Evolutionary conservation across 2,329 filamentous ascomycete species (phyloP).

Genomic region (Aschersonia sp.): DNA sequence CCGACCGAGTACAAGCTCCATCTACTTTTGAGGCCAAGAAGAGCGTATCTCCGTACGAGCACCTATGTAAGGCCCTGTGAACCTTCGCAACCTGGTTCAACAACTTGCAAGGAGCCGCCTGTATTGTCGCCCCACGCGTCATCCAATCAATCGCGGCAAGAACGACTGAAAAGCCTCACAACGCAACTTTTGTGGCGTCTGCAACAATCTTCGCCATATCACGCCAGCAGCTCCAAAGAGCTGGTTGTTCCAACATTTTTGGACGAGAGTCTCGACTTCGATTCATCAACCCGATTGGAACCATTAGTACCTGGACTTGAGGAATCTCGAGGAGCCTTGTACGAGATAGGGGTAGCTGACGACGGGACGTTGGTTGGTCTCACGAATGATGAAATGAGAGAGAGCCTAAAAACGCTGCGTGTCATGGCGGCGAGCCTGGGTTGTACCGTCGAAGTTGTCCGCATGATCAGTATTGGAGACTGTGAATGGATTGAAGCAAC

Average conservation of each 20-base stretch:
- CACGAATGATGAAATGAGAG: slow-evolving; percentile 79
- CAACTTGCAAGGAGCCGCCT: slow-evolving; percentile 6
- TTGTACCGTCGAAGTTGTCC: slow-evolving; percentile 67
- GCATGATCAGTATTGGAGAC: slow-evolving; percentile 70
- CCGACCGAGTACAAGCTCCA: slow-evolving; percentile 96
- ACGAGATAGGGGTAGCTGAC: slow-evolving; percentile 93
- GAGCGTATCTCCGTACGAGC: slow-evolving; percentile 57
- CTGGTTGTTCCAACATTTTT: slow-evolving; percentile 63
- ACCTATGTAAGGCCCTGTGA: slow-evolving; percentile 25
- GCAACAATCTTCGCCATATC: slow-evolving; percentile 87
- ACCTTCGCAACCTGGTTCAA: slow-evolving; percentile 1
- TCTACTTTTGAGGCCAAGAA: slow-evolving; percentile 63
- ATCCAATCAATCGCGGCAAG: slow-evolving; percentile 59
- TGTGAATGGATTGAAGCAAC: slow-evolving; percentile 55
- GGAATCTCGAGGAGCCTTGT: slow-evolving; percentile 82
- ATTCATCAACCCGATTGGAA: slow-evolving; percentile 30
- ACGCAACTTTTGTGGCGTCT: slow-evolving; percentile 91
- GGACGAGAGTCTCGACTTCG: slow-evolving; percentile 37
- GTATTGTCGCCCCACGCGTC: slow-evolving; percentile 19
- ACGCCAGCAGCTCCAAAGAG: slow-evolving; percentile 63
- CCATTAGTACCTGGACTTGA: slow-evolving; percentile 67
- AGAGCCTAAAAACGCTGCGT: slow-evolving; percentile 71
- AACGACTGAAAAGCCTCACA: slow-evolving; percentile 77
- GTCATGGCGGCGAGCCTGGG: slow-evolving; percentile 89
- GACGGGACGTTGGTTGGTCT: slow-evolving; percentile 84